These are phyloP conservation scores for Cladosporium cucumerinum DNA, from an alignment of 2,329 filamentous ascomycete species.

Conservation along the genomic window DNA sequence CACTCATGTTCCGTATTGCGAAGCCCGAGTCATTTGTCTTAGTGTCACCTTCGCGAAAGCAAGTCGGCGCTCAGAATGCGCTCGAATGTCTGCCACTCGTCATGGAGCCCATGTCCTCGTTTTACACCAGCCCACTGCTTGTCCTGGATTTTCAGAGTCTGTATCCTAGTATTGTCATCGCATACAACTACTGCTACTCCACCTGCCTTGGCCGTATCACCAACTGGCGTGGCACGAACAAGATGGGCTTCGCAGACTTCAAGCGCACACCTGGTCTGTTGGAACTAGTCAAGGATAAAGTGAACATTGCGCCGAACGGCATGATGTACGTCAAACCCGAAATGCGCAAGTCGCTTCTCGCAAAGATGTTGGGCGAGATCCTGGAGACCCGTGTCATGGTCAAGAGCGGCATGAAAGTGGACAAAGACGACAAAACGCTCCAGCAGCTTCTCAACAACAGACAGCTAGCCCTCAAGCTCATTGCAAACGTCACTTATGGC, in stretches of 20 bases:
- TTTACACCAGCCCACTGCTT: constrained; percentile 84
- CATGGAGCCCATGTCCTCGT: constrained; percentile 94
- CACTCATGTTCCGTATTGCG: constrained; percentile 96
- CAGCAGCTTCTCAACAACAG: constrained; percentile 89
- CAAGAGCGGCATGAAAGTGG: constrained; percentile 91
- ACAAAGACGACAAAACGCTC: constrained; percentile 80
- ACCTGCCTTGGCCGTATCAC: constrained; percentile 86
- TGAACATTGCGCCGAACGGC: constrained; percentile 92
- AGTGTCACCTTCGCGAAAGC: constrained; percentile 83
- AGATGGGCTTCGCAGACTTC: constrained; percentile 93
- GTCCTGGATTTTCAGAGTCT: constrained; percentile 95
- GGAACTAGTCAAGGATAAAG: constrained; percentile 73
- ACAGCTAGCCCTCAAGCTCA: constrained; percentile 88
- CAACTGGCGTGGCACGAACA: constrained; percentile 84
- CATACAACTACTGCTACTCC: constrained; percentile 98
- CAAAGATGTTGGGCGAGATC: constrained; percentile 95
- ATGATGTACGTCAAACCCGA: constrained; percentile 90
- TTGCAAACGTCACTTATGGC: constrained; percentile 98
- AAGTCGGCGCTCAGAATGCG: constrained; percentile 91
- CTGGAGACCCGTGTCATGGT: constrained; percentile 97
- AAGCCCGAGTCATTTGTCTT: constrained; percentile 94
- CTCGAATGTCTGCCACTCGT: constrained; percentile 91
- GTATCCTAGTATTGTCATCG: constrained; percentile 98
- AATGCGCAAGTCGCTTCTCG: constrained; percentile 83
- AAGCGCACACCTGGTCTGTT: constrained; percentile 71